Evolutionary conservation across 2,329 filamentous ascomycete genomes (phyloP), one percentile per base, ranked within the genome.

Genomic region (Diaporthe citriasiana): DNA sequence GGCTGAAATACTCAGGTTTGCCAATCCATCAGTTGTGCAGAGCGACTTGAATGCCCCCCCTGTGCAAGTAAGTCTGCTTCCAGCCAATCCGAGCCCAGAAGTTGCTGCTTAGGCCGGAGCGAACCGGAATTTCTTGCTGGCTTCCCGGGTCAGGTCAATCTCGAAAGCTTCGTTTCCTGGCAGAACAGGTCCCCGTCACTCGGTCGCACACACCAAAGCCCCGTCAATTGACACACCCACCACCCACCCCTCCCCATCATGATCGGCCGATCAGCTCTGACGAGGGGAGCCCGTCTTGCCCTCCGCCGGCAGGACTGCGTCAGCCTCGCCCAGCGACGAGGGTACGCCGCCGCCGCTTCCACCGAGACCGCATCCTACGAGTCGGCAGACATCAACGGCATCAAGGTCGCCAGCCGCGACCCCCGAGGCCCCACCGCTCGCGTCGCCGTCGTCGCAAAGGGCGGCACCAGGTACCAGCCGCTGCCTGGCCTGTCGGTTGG

Each of bases 331-430:
- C 86, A 86, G 81, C 84, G 82, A 79, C 87, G 89, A 79, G 84
- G 85, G 78, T 90, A 87, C 80, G 86, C 86, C 76, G 89, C 94
- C 79, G 86, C 93, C 88, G 83, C 87, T 76, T 84, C 85, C 75
- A 82, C 84, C 74, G 91, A 91, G 77, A 92, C 94, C 79, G 94
- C 95, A 86, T 92, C 93, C 84, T 99, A 97, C 88, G 93, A 98
- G 87, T 91, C 93, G 76, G 90, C 93, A 82, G 94, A 97, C 85
- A 91, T 94, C 84, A 91, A 92, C 83, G 96, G 96, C 82, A 88
- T 98, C 86, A 98, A 98, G 90, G 90, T 97, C 80, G 95, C 96
- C 82, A 94, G 94, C 87, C 92, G 96, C 88, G 95, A 98, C 85
- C 89, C 94, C 81, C 90, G 94, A 77, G 94, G 95, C 77, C 94